These are phyloP conservation scores for Septoria linicola DNA, from an alignment of 2,329 filamentous ascomycete species.

Conservation along the genomic window DNA sequence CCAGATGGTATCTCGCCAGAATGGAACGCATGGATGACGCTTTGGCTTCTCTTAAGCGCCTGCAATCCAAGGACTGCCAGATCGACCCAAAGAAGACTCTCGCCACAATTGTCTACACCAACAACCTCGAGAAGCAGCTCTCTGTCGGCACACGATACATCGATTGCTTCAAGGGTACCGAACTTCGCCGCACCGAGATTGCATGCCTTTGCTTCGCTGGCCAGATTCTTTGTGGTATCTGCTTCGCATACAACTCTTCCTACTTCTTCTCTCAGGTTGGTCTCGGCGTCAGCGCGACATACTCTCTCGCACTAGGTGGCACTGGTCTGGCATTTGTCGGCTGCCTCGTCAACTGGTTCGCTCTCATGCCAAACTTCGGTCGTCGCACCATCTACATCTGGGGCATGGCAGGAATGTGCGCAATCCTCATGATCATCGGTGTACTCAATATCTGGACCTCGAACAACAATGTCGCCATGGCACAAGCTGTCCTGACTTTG, in stretches of 20 bases:
- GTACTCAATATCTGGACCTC: conserved; percentile 26
- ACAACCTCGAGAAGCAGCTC: conserved; percentile 34
- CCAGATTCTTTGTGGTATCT: conserved; percentile 40
- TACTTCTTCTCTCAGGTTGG: conserved; percentile 43
- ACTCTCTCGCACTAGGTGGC: conserved; percentile 42
- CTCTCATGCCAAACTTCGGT: conserved; percentile 37
- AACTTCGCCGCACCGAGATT: conserved; percentile 41
- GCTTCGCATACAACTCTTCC: conserved; percentile 33
- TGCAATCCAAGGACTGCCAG: conserved; percentile 19
- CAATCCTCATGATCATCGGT: conserved; percentile 29
- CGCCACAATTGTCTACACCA: conserved; percentile 29
- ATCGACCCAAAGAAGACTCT: conserved; percentile 26
- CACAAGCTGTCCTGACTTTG: conserved; percentile 27
- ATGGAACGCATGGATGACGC: too few relatives aligned
- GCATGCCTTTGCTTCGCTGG: conserved; percentile 35
- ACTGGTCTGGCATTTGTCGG: conserved; percentile 37
- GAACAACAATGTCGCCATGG: conserved; percentile 22
- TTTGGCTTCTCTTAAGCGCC: not conserved
- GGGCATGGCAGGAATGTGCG: conserved; percentile 26
- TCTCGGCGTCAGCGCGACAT: conserved; percentile 31
- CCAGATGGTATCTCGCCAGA: too few relatives aligned
- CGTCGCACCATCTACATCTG: conserved; percentile 39
- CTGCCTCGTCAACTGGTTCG: conserved; percentile 36
- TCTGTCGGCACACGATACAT: conserved; percentile 31
- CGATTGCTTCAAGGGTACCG: conserved; percentile 40